Base-by-base conservation (phyloP, 805 yeast species). In the Yarrowia deformans region DNA sequence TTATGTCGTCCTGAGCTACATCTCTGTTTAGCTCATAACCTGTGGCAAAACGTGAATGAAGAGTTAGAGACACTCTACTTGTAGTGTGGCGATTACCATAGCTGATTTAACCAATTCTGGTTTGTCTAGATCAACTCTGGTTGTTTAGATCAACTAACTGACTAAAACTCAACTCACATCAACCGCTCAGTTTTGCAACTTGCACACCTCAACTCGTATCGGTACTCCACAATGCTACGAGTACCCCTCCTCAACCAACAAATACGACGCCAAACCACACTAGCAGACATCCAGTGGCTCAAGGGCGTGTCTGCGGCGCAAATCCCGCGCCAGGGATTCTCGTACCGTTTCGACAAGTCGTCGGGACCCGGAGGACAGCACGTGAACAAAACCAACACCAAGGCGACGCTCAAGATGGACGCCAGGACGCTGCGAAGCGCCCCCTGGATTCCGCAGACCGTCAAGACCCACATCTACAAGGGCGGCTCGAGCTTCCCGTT, bases 361-460 rank as follows among this genome's bases (percentile, higher is more conserved):
- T 85, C 93, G 42, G 97, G 97, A 0, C 91, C 97, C 0, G 97
- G 97, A 1, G 97, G 97, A 0, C 97, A 91, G 73, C 89, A 91
- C 74, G 96, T 91, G 12, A 91, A 91, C 77, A 91, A 91, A 73
- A 81, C 79, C 69, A 82, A 80, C 39, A 83, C 90, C 1, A 88
- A 90, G 73, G 91, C 93, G 8, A 87, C 91, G 0, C 75, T 91
- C 19, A 79, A 84, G 6, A 73, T 88, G 69, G 77, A 60, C 19
- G 66, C 66, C 3, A 32, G 18, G n/a, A 60, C 66, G 13, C 18
- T 60, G 9, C 29, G 42, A 7, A 13, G 18, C 2, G 16, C 19
- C 1, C 9, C 8, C 14, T 60, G 66, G 66, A 60, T 60, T 34
- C 66, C 66, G 0, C 50, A 45, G 32, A n/a, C 66, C 4, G 66